Conservation (phyloP, 2,329 filamentous ascomycete genomes). For the Paraconiothyrium sp. region DNA sequence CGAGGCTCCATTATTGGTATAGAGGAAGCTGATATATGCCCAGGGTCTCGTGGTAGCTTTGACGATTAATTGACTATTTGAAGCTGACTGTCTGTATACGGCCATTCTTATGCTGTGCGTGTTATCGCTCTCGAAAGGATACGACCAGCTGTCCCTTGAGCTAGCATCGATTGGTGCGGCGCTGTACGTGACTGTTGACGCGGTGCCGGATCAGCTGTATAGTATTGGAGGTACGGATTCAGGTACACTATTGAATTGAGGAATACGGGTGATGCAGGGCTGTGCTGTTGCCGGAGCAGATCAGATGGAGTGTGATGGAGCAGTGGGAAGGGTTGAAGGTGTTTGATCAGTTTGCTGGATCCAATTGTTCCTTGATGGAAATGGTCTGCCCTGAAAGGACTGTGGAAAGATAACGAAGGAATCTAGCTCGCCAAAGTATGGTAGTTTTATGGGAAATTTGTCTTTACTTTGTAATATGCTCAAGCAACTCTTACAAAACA, state of each 20-base stretch:
- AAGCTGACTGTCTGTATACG: not conserved
- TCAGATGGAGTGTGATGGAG: constrained; percentile 56
- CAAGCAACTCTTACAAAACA: too few species aligned
- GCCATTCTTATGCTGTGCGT: not conserved
- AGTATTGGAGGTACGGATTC: constrained; percentile 53
- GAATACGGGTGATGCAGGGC: constrained; percentile 58
- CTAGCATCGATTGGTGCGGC: constrained; percentile 64
- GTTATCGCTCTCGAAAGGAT: not conserved
- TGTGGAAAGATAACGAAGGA: too few species aligned
- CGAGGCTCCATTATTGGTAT: not conserved
- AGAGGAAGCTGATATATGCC: not conserved
- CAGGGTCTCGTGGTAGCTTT: not conserved
- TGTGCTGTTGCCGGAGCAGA: constrained; percentile 59
- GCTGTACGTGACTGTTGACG: constrained; percentile 64
- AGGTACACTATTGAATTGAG: constrained; percentile 59
- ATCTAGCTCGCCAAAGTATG: too few species aligned
- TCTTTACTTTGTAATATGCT: too few species aligned
- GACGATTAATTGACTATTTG: not conserved
- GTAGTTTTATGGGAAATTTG: too few species aligned
- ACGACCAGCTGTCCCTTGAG: too few species aligned
- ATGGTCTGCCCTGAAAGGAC: too few species aligned
- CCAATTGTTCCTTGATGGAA: too few species aligned
- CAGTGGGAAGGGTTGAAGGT: too few species aligned
- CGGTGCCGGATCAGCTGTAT: constrained; percentile 54
- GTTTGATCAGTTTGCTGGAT: too few species aligned